These are phyloP conservation scores for Amylocystis lapponica DNA, from an alignment of 768 basidiomycete species.

Conservation along the genomic window DNA sequence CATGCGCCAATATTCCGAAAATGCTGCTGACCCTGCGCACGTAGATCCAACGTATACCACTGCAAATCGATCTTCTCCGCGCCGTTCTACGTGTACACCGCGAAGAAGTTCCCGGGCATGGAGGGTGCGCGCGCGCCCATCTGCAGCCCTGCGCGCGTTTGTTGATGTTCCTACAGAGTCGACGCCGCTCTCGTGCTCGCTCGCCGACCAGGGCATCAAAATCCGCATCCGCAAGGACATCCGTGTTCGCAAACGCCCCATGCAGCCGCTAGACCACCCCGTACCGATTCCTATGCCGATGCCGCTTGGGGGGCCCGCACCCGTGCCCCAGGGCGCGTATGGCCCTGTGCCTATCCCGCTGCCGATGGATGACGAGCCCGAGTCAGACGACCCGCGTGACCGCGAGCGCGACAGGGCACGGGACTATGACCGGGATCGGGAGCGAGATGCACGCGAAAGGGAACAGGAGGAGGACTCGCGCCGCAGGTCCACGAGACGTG, in stretches of 20 bases:
- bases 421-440: slow-evolving; percentile 11
- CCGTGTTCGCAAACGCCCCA: slow-evolving; percentile 69
- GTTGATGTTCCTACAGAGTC: slow-evolving; percentile 53
- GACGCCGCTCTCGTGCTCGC: slow-evolving; percentile 79
- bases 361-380: slow-evolving; percentile 16
- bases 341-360: slow-evolving; percentile 16
- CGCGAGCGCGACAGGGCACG: slow-evolving; percentile 6
- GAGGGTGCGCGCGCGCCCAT: slow-evolving; percentile 52
- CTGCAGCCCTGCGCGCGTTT: background rate
- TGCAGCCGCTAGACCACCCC: slow-evolving; percentile 27
- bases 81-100: slow-evolving; percentile 91
- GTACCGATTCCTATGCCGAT: slow-evolving; percentile 20
- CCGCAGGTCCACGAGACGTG: background rate
- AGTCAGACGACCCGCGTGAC: slow-evolving; percentile 10
- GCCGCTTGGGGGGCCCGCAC: slow-evolving; percentile 11
- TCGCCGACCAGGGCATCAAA: slow-evolving; percentile 95
- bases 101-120: slow-evolving; percentile 97
- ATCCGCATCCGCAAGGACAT: slow-evolving; percentile 92
- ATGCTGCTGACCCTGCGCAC: slow-evolving; percentile 1
- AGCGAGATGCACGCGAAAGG: slow-evolving; percentile 10
- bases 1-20: background rate
- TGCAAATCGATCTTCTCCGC: slow-evolving; percentile 87
- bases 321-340: slow-evolving; percentile 9
- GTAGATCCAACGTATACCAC: slow-evolving; percentile 78
- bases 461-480: slow-evolving; percentile 6